Conservation (phyloP, 495 filamentous ascomycete genomes). For the Podospora tetraspora region DNA sequence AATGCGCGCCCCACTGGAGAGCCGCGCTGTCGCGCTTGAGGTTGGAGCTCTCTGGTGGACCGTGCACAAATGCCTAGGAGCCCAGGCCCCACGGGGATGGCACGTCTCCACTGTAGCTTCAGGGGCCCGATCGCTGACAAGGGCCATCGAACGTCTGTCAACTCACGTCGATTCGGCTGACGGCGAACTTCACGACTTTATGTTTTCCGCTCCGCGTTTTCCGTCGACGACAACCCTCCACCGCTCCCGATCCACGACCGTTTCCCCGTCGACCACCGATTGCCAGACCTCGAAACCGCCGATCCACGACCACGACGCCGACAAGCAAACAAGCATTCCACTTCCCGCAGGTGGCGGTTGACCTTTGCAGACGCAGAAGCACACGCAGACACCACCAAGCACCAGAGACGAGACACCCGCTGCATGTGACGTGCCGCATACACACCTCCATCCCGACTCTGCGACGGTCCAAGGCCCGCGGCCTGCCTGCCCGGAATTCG, state of each 20-base stretch:
- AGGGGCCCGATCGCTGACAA: constrained; percentile 6
- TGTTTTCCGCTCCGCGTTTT: neutral
- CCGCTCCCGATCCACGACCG: neutral
- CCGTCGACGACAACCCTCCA: neutral
- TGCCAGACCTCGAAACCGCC: neutral
- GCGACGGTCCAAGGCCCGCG: neutral
- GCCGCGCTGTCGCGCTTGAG: neutral
- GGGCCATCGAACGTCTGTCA: neutral
- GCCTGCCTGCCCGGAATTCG: neutral
- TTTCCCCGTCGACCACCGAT: neutral
- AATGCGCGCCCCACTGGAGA: neutral
- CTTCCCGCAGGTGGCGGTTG: constrained; percentile 1
- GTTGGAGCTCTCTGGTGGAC: constrained; percentile 4
- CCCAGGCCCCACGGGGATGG: neutral
- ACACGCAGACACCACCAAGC: neutral
- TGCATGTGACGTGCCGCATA: constrained; percentile 13
- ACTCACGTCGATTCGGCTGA: neutral
- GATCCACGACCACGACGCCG: neutral
- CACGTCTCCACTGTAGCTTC: constrained; percentile 7
- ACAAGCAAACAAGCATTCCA: neutral
- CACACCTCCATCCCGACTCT: neutral
- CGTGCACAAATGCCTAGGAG: constrained; percentile 2
- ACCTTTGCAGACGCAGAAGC: neutral
- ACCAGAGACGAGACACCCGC: neutral
- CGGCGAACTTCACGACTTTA: neutral